Base-by-base conservation (phyloP, 2,329 filamentous ascomycete genomes). In the Colletotrichum incanum region DNA sequence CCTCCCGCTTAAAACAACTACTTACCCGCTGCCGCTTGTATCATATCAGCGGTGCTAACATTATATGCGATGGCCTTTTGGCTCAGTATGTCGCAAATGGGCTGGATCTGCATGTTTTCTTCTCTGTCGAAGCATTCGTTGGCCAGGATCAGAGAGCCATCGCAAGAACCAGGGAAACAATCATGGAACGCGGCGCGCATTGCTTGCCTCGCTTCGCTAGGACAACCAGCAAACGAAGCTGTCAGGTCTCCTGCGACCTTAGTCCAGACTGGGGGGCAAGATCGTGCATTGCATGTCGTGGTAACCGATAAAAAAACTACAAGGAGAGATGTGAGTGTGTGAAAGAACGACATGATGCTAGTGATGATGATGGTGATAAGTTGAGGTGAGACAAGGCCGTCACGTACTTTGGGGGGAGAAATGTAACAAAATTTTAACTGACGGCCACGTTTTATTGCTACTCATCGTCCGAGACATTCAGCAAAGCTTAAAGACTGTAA, bases 171-270 rank as follows among this genome's bases (percentile, higher is more conserved):
- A 2, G 66, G 59, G 7, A 68, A 68, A 20, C 66, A 68, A 14
- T 68, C 66, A 26, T 68, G 66, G 59, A 68, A 68, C 14, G 66
- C 47, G 11, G 66, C 66, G 37, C 66, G 59, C 14, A 68, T 68
- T 1, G 66, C 59, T 28, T 68, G 66, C 26, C 59, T 68, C 0
- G 66, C 66, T 9, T 64, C 66, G 0, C 26, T 28, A 1, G 66
- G 31, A 16, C 66, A 68, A 0, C 66, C 66, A 5, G 49, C 41
- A 14, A 68, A 68, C 2, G 60, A 34, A 3, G 9, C 60, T n/a
- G 50, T 68, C 39, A 68, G 59, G 43, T 68, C 66, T 31, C 59
- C 59, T 14, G 66, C 66, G 49, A 68, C 50, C 23, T 68, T 50
- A 3, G 41, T 64, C 59, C 66, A 68, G 18, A 56, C 50, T 20